phyloP scores from a whole-genome alignment of 805 yeast species.

The Kuraishia floccosa region DNA sequence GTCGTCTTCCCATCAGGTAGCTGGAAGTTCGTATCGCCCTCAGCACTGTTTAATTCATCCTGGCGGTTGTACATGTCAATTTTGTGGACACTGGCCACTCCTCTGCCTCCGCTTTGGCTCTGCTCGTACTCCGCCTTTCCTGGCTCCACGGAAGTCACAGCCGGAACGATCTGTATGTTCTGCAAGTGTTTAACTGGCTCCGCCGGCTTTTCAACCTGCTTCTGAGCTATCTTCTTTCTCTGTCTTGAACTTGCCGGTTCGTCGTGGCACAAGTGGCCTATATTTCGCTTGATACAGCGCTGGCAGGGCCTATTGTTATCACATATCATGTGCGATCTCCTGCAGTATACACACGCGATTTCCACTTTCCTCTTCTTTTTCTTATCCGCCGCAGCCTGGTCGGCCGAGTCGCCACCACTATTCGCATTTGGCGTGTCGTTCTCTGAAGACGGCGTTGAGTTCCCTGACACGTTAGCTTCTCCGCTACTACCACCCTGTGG shows the following conservation, averaged over 20 bases:
- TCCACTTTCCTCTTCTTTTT: conserved; percentile 39
- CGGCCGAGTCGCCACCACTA: not conserved
- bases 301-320: conserved; percentile 69
- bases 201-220: not conserved
- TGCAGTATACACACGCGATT: conserved; percentile 80
- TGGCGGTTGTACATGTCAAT: no score
- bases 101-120: not conserved
- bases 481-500: no score
- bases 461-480: no score
- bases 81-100: not conserved
- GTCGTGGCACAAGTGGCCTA: conserved; percentile 79
- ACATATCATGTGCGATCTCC: conserved; percentile 91
- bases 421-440: no score
- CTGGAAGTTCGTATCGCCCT: not conserved
- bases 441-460: no score
- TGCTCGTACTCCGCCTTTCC: not conserved
- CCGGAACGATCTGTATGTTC: not conserved
- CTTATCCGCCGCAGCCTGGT: conserved; percentile 1
- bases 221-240: conserved; percentile 11
- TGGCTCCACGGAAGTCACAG: not conserved
- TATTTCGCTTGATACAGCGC: conserved; percentile 77
- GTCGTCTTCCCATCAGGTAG: no score
- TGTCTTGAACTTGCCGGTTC: conserved; percentile 40
- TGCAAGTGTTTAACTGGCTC: not conserved
- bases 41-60: not conserved